phyloP scores from a whole-genome alignment of 345 rosid species.

The Ricinus communis region DNA sequence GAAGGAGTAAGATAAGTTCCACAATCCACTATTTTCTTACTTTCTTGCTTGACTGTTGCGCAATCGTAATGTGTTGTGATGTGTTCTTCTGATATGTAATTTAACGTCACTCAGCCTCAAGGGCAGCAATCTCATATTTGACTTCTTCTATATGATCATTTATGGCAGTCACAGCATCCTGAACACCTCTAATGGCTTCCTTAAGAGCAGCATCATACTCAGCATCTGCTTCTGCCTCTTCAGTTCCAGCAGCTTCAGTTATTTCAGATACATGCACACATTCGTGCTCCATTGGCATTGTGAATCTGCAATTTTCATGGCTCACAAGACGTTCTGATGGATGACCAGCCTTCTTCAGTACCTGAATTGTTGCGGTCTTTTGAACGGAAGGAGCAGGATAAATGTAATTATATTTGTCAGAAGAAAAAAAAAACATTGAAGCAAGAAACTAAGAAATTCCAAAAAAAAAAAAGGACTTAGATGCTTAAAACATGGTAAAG shows the following conservation, averaged over 20 bases:
- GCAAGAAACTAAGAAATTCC: background rate
- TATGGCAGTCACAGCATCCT: slow-evolving; percentile 76
- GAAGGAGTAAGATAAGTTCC: too few species aligned
- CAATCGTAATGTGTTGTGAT: too few species aligned
- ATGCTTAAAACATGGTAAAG: background rate
- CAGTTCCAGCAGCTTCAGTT: slow-evolving; percentile 80
- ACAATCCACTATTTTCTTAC: too few species aligned
- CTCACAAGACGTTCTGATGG: slow-evolving; percentile 75
- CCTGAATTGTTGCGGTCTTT: slow-evolving; percentile 82
- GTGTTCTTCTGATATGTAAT: too few species aligned
- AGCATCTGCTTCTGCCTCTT: slow-evolving; percentile 88
- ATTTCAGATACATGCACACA: slow-evolving; percentile 85
- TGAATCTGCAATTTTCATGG: slow-evolving; percentile 72
- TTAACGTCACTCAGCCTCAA: slow-evolving; percentile 16
- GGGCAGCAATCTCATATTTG: slow-evolving; percentile 65
- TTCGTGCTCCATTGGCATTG: slow-evolving; percentile 68
- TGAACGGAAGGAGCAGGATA: background rate
- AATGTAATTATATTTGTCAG: slow-evolving; percentile 1
- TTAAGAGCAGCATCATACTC: slow-evolving; percentile 77
- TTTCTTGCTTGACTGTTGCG: too few species aligned
- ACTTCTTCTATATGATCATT: slow-evolving; percentile 83
- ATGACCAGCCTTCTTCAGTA: slow-evolving; percentile 79
- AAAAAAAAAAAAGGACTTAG: background rate
- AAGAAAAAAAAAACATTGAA: background rate
- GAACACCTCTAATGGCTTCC: slow-evolving; percentile 87